These are phyloP conservation scores for Blumeria hordei DNA, from an alignment of 2,329 filamentous ascomycete species.

Conservation along the genomic window DNA sequence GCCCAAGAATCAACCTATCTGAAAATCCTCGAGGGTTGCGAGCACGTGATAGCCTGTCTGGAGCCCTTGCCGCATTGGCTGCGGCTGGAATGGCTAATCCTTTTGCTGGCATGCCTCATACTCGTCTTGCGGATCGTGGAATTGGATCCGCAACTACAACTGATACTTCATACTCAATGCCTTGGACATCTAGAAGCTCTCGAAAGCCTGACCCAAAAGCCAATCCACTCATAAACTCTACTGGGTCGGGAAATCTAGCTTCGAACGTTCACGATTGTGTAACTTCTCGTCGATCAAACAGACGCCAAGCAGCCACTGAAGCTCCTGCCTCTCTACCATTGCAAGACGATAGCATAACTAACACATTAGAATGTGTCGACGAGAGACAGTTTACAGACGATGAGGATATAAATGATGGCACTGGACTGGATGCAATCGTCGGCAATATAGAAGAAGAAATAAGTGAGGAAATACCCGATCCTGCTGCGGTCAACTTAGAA, in stretches of 20 bases:
- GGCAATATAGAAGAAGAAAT: constrained; percentile 74
- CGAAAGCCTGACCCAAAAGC: constrained; percentile 21
- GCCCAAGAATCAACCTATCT: constrained; percentile 62
- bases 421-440: constrained; percentile 64
- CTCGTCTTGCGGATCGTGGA: constrained; percentile 12
- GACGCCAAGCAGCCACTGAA: constrained; percentile 31
- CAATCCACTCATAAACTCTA: constrained; percentile 18
- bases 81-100: constrained; percentile 38
- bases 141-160: constrained; percentile 12
- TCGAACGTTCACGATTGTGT: constrained; percentile 31
- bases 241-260: constrained; percentile 18
- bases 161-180: constrained; percentile 17
- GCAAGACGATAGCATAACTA: constrained; percentile 35
- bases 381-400: constrained; percentile 55
- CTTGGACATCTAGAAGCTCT: constrained; percentile 15
- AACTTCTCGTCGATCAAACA: constrained; percentile 34
- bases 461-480: constrained; percentile 50
- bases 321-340: constrained; percentile 26
- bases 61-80: constrained; percentile 53
- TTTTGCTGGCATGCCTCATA: constrained; percentile 14
- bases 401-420: constrained; percentile 38
- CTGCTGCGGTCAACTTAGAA: constrained; percentile 77
- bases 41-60: constrained; percentile 33
- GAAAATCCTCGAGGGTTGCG: constrained; percentile 45
- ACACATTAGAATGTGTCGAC: constrained; percentile 75